phyloP scores from a whole-genome alignment of 2,329 filamentous ascomycete genomes.

The Epichloe baconii region DNA sequence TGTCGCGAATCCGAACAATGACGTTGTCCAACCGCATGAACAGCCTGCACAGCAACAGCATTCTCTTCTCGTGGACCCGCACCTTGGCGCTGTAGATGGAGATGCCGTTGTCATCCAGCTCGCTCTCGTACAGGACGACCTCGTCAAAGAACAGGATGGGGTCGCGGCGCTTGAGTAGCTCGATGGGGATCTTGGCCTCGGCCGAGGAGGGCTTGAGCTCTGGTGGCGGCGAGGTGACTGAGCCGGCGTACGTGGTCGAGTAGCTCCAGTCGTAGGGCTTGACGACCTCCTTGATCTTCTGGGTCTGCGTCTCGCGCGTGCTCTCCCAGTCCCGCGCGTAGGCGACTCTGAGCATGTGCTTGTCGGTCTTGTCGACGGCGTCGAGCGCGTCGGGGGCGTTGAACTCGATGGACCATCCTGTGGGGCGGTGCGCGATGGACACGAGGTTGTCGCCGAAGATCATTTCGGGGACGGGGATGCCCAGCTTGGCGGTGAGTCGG shows the following conservation, averaged over 20 bases:
- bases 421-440: slow-evolving; percentile 55
- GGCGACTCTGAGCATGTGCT: slow-evolving; percentile 82
- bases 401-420: slow-evolving; percentile 71
- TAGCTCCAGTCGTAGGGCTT: slow-evolving; percentile 99
- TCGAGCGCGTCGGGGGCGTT: slow-evolving; percentile 80
- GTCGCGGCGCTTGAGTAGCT: slow-evolving; percentile 75
- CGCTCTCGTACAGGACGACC: slow-evolving; percentile 91
- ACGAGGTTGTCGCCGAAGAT: slow-evolving; percentile 96
- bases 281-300: slow-evolving; percentile 84
- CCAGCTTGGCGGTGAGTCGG: slow-evolving; percentile 61
- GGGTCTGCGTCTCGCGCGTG: slow-evolving; percentile 58
- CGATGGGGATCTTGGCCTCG: slow-evolving; percentile 56
- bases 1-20: slow-evolving; percentile 75
- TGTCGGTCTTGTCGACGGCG: slow-evolving; percentile 84
- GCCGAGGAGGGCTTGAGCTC: slow-evolving; percentile 13
- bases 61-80: slow-evolving; percentile 77
- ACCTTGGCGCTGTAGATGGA: slow-evolving; percentile 83
- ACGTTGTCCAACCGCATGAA: slow-evolving; percentile 93
- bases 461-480: slow-evolving; percentile 92
- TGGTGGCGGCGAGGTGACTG: slow-evolving; percentile 19
- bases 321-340: slow-evolving; percentile 77
- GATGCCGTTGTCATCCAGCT: slow-evolving; percentile 95
- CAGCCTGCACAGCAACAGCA: slow-evolving; percentile 73
- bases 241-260: slow-evolving; percentile 75
- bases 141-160: slow-evolving; percentile 96